These are phyloP conservation scores for Aspergillus coremiiformis DNA, from an alignment of 495 filamentous ascomycete genomes.

Conservation along the genomic window DNA sequence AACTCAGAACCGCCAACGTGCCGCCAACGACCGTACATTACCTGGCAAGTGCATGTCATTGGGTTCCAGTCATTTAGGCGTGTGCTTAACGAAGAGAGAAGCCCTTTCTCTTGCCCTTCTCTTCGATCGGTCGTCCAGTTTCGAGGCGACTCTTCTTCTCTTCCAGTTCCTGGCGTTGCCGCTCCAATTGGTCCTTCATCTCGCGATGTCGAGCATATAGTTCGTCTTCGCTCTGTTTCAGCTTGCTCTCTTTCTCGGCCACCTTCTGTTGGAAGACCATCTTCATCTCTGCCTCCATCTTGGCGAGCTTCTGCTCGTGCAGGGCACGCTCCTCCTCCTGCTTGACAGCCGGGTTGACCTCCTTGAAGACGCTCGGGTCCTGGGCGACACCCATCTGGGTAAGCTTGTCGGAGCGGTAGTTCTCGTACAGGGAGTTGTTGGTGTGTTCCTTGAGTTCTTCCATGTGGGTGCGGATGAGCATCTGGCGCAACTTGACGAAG, in stretches of 20 bases:
- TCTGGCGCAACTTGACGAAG: conserved; percentile 98
- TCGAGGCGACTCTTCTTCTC: conserved; percentile 95
- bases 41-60: conserved; percentile 19
- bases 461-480: conserved; percentile 99
- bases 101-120: conserved; percentile 89
- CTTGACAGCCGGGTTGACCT: conserved; percentile 99
- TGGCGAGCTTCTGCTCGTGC: conserved; percentile 98
- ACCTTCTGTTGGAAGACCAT: conserved; percentile 99
- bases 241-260: conserved; percentile 97
- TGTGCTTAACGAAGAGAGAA: conserved; percentile 83
- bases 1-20: conserved; percentile 19
- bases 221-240: conserved; percentile 98
- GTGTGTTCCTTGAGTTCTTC: conserved; percentile 99
- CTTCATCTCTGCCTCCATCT: conserved; percentile 99
- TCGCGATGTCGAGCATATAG: conserved; percentile 94
- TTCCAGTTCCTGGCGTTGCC: conserved; percentile 87
- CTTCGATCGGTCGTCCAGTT: conserved; percentile 88
- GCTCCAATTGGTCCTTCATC: conserved; percentile 99
- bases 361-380: conserved; percentile 98
- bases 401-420: conserved; percentile 99
- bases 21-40: conserved; percentile 20
- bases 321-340: conserved; percentile 96
- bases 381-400: conserved; percentile 96
- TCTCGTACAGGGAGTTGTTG: conserved; percentile 97
- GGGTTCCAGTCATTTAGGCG: conserved; percentile 8